These are phyloP conservation scores for Pseudogymnoascus sp. DNA, from an alignment of 2,329 filamentous ascomycete species.

Conservation along the genomic window DNA sequence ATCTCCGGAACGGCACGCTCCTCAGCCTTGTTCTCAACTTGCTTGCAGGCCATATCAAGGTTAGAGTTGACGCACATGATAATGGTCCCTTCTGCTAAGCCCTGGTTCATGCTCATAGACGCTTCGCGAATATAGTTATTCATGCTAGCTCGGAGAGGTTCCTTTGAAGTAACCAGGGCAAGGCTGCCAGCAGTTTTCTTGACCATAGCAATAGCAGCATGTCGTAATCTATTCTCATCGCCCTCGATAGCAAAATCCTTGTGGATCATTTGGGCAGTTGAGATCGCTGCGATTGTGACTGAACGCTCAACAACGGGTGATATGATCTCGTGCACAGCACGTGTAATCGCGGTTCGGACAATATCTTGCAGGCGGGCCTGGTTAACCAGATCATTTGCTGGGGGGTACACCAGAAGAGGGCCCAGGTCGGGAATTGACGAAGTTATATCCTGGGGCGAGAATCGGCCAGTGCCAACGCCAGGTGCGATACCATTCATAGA, in stretches of 20 bases:
- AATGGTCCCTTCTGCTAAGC: conserved; percentile 87
- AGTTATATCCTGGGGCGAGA: conserved; percentile 72
- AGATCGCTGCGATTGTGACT: conserved; percentile 95
- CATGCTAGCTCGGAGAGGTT: conserved; percentile 92
- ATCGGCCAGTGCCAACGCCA: conserved; percentile 60
- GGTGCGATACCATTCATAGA: conserved; percentile 64
- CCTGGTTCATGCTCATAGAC: conserved; percentile 62
- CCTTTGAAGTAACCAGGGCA: conserved; percentile 95
- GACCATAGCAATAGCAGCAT: conserved; percentile 86
- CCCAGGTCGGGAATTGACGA: conserved; percentile 80
- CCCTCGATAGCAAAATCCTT: conserved; percentile 95
- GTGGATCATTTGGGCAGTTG: conserved; percentile 87
- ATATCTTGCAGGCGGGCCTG: conserved; percentile 65
- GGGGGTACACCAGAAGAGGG: conserved; percentile 72
- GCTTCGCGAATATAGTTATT: conserved; percentile 85
- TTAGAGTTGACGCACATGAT: conserved; percentile 99
- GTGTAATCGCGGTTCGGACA: conserved; percentile 77
- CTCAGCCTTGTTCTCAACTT: conserved; percentile 94
- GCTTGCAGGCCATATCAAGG: conserved; percentile 82
- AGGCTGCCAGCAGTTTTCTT: conserved; percentile 90
- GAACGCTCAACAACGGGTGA: conserved; percentile 95
- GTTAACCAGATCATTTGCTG: conserved; percentile 71
- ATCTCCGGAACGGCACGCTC: conserved; percentile 91
- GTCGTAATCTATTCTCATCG: conserved; percentile 79
- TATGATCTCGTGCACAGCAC: conserved; percentile 92